phyloP scores from a whole-genome alignment of 805 yeast species.

The Candida sanyiensis region DNA sequence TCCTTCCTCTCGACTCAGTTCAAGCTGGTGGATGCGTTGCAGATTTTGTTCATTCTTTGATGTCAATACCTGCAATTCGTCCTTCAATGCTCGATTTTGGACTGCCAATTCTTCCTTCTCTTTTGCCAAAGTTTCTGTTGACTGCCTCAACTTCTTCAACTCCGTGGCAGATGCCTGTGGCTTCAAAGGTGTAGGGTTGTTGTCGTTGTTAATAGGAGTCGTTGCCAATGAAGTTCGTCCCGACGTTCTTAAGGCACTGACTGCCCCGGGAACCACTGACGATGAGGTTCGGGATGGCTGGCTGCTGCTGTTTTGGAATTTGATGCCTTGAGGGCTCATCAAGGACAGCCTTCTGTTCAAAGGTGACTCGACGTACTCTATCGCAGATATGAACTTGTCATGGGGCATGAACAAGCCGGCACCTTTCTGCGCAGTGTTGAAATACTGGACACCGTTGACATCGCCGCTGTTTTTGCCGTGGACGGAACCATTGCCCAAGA shows the following conservation, averaged over 20 bases:
- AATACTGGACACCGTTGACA: constrained; percentile 66
- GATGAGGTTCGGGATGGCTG: too few species aligned
- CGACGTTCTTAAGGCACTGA: too few species aligned
- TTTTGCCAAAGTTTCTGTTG: constrained; percentile 17
- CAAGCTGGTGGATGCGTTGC: constrained; percentile 11
- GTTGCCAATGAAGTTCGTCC: too few species aligned
- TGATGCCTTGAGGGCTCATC: constrained; percentile 6
- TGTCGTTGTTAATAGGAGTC: too few species aligned
- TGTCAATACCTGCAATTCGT: constrained; percentile 23
- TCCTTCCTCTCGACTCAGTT: constrained; percentile 10
- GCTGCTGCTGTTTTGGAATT: too few species aligned
- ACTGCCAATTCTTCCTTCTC: constrained; percentile 38
- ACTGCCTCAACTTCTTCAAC: constrained; percentile 15
- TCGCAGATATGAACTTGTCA: constrained; percentile 30
- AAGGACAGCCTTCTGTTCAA: constrained; percentile 7
- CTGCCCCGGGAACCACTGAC: too few species aligned
- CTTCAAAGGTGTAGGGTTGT: too few species aligned
- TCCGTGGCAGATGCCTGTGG: too few species aligned
- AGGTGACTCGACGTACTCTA: constrained; percentile 19
- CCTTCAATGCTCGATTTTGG: constrained; percentile 26
- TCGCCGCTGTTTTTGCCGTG: constrained; percentile 86
- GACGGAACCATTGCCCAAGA: constrained; percentile 54
- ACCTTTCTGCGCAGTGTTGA: constrained; percentile 53
- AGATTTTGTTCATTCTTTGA: constrained; percentile 12
- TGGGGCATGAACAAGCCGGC: constrained; percentile 73